These are phyloP conservation scores for Zostera marina DNA, from an alignment of 116 monocot genomes.

Conservation along the genomic window DNA sequence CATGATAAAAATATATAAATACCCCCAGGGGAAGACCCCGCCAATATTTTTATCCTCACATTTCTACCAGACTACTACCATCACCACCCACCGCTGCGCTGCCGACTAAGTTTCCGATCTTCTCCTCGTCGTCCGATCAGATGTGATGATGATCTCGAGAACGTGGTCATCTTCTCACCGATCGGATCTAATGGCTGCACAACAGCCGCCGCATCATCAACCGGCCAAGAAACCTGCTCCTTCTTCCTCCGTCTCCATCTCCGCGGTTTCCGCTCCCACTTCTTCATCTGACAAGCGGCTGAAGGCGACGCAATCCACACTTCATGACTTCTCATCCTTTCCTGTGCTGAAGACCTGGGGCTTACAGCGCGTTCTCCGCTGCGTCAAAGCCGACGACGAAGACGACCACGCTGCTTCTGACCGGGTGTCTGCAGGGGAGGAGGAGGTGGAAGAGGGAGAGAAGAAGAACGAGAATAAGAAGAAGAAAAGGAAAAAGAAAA, in stretches of 20 bases:
- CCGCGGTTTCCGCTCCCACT: background rate
- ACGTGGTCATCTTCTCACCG: background rate
- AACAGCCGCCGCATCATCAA: background rate
- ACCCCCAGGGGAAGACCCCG: background rate
- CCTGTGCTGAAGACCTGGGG: constrained; percentile 14
- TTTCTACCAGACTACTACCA: background rate
- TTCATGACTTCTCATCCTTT: constrained; percentile 5
- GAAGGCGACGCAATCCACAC: background rate
- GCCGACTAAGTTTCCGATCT: background rate
- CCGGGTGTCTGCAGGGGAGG: background rate
- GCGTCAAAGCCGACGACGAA: background rate
- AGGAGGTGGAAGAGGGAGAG: background rate
- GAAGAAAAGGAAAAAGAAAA: background rate
- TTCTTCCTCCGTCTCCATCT: background rate
- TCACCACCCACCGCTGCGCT: background rate
- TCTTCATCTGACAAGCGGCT: background rate
- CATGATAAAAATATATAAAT: no score
- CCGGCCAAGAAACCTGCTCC: background rate
- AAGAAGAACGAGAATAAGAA: background rate
- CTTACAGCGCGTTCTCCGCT: constrained; percentile 7
- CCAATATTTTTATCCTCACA: background rate
- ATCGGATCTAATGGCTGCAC: background rate
- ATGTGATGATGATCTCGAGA: background rate
- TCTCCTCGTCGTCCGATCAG: background rate
- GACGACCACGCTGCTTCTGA: background rate